Evolutionary conservation across 129 eudicot genomes (phyloP).

Genomic region (Helianthus annuus): HanXRQr2.0-SUNRISE NC_035448.2:171052377-171052876

Average conservation of each 20-base stretch:
- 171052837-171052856: conserved; percentile 92
- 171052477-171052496: conserved; percentile 73
- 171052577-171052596: conserved; percentile 43
- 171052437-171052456: conserved; percentile 67
- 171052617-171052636: conserved; percentile 48
- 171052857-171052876: conserved; percentile 77
- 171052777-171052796: conserved; percentile 68
- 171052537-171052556: conserved; percentile 39
- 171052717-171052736: conserved; percentile 60
- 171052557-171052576: conserved; percentile 31
- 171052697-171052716: conserved; percentile 55
- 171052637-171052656: conserved; percentile 74
- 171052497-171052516: conserved; percentile 69
- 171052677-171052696: conserved; percentile 48
- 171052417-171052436: conserved; percentile 29
- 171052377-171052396: conserved; percentile 5
- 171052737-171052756: conserved; percentile 65
- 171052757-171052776: conserved; percentile 64
- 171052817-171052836: conserved; percentile 73
- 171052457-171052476: conserved; percentile 77
- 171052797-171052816: conserved; percentile 68
- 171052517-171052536: conserved; percentile 66
- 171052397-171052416: conserved; percentile 45
- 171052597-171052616: conserved; percentile 62
- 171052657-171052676: conserved; percentile 42